Conservation (phyloP, 1,139 yeast species). For the Magnusiomyces sp. region DNA sequence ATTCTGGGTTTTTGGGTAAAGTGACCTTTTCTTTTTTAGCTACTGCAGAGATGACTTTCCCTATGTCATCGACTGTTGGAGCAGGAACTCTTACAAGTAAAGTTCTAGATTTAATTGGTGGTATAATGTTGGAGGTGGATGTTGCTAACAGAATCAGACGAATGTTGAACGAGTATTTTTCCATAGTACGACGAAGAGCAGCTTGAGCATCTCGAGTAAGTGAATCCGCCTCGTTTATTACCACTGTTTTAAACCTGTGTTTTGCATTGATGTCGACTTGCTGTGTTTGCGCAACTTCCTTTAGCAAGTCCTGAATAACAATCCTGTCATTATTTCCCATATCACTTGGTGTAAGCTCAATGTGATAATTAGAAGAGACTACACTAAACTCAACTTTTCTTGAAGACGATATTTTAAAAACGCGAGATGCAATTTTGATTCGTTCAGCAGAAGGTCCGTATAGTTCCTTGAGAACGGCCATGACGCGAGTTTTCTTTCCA, state of each 20-base stretch:
- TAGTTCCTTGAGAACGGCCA: slow-evolving; percentile 68
- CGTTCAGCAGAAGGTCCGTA: slow-evolving; percentile 78
- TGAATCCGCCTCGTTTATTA: slow-evolving; percentile 90
- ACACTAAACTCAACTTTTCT: slow-evolving; percentile 85
- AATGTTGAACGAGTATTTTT: slow-evolving; percentile 82
- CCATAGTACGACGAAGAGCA: slow-evolving; percentile 96
- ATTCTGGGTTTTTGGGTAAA: slow-evolving; percentile 37
- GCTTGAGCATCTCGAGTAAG: slow-evolving; percentile 95
- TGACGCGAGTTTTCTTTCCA: slow-evolving; percentile 90
- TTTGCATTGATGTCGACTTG: slow-evolving; percentile 71
- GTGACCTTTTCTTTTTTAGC: slow-evolving; percentile 49
- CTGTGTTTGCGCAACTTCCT: slow-evolving; percentile 91
- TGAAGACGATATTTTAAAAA: slow-evolving; percentile 60
- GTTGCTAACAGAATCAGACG: slow-evolving; percentile 80
- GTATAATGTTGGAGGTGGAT: slow-evolving; percentile 82
- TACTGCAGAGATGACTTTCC: slow-evolving; percentile 45
- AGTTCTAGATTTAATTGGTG: slow-evolving; percentile 92
- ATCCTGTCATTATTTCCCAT: slow-evolving; percentile 93
- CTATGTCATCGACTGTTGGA: slow-evolving; percentile 55
- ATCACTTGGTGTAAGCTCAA: slow-evolving; percentile 94
- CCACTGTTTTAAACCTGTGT: slow-evolving; percentile 82
- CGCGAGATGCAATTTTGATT: slow-evolving; percentile 82
- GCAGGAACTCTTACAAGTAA: slow-evolving; percentile 78
- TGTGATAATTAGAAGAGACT: slow-evolving; percentile 79
- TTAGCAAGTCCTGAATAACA: slow-evolving; percentile 86